Conservation (phyloP, 805 yeast genomes). For the Hagleromyces aurorensis region DNA sequence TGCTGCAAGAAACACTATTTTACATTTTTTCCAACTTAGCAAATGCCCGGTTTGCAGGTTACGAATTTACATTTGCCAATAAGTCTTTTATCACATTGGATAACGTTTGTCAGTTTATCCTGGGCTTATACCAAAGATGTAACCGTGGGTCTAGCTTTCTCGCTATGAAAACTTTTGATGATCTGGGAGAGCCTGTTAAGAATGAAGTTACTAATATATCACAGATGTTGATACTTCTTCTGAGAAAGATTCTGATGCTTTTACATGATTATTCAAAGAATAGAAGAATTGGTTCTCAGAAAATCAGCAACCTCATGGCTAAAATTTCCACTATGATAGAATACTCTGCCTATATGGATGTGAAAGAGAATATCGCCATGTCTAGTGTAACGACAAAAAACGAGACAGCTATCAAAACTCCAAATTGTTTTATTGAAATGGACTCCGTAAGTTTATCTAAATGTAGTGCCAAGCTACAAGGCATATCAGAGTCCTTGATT, state of each 20-base stretch:
- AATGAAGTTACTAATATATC: constrained; percentile 12
- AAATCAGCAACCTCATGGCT: constrained; percentile 12
- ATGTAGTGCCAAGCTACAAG: constrained; percentile 16
- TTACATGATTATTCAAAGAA: constrained; percentile 27
- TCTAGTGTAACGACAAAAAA: constrained; percentile 1
- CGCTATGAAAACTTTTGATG: neutral
- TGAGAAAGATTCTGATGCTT: constrained; percentile 24
- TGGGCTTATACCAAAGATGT: constrained; percentile 22
- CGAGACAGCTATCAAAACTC: constrained; percentile 1
- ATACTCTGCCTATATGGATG: constrained; percentile 7
- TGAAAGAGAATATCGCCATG: constrained; percentile 2
- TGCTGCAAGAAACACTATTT: constrained; percentile 25
- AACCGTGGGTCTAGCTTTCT: constrained; percentile 2
- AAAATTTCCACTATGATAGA: constrained; percentile 15
- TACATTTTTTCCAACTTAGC: constrained; percentile 28
- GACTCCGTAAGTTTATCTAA: constrained; percentile 10
- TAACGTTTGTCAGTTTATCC: constrained; percentile 19
- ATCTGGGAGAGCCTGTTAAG: constrained; percentile 5
- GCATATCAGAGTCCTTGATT: constrained; percentile 27
- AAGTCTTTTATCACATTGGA: constrained; percentile 21
- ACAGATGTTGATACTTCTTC: constrained; percentile 11
- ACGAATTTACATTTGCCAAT: constrained; percentile 26
- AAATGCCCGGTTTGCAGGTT: constrained; percentile 25
- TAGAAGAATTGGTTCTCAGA: constrained; percentile 17
- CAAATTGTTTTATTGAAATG: constrained; percentile 17